Percentiles rank a stretch among this genome's conserved stretches.
phyloP scores from a whole-genome alignment of 176 grass and related monocot species.

The Oryza coarctata region DNA sequence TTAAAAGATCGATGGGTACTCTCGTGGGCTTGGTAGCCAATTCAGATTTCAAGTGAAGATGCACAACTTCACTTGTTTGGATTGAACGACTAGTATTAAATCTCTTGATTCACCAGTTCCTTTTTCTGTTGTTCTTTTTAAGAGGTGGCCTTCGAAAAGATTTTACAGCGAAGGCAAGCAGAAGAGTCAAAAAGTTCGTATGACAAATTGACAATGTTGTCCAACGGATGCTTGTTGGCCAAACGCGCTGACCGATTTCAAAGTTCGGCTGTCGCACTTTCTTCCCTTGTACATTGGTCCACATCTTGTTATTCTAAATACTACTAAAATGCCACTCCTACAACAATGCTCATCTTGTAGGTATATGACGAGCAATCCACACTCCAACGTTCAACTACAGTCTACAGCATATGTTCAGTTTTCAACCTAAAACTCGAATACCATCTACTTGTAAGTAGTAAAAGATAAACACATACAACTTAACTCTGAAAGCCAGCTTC shows the following conservation, averaged over 20 bases:
- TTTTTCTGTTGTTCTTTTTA: neutral
- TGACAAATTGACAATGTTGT: too few relatives aligned
- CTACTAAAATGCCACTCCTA: too few relatives aligned
- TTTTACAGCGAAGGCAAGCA: neutral
- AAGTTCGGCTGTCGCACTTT: neutral
- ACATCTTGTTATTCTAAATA: too few relatives aligned
- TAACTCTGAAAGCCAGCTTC: neutral
- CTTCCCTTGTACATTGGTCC: neutral
- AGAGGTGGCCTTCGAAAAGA: neutral
- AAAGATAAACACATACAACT: neutral
- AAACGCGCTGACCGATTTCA: neutral
- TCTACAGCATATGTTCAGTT: neutral
- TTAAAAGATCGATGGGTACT: neutral
- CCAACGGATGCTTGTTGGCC: neutral
- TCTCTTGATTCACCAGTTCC: neutral
- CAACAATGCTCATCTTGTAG: too few relatives aligned
- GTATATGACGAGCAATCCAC: neutral
- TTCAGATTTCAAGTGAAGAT: neutral
- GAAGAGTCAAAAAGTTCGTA: neutral
- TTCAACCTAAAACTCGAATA: neutral
- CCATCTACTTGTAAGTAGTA: neutral
- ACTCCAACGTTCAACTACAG: neutral
- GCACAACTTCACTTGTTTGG: neutral
- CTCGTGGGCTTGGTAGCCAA: neutral
- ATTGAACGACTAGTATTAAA: neutral